phyloP scores from a whole-genome alignment of 2,329 filamentous ascomycete species.

The Pyricularia sp. region DNA sequence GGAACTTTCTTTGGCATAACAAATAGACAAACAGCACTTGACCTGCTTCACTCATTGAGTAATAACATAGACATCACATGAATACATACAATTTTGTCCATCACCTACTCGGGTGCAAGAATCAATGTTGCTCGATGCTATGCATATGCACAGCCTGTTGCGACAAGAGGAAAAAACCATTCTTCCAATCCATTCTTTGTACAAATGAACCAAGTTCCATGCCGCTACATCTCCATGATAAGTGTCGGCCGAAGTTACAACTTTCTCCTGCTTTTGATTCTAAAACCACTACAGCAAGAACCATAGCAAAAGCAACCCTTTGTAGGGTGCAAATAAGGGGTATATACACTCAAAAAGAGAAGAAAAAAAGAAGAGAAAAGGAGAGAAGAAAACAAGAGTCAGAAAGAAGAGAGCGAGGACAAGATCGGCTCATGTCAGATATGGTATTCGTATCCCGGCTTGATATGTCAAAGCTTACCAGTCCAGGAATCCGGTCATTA shows the following conservation, averaged over 20 bases:
- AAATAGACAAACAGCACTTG: constrained; percentile 50
- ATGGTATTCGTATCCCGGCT: background rate
- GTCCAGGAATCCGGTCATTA: background rate
- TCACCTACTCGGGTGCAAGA: background rate
- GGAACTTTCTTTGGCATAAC: constrained; percentile 83
- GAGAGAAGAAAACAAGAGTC: background rate
- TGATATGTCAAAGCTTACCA: background rate
- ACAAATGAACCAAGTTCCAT: background rate
- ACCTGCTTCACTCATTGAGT: background rate
- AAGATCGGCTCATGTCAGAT: background rate
- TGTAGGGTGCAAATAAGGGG: background rate
- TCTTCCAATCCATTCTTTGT: background rate
- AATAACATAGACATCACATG: background rate
- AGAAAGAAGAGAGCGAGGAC: background rate
- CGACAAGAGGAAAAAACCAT: background rate
- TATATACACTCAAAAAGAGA: constrained; percentile 6
- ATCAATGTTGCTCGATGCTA: background rate
- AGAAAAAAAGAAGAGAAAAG: background rate
- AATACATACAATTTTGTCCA: background rate
- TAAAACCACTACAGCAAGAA: background rate
- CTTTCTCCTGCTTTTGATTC: background rate
- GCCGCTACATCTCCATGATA: background rate
- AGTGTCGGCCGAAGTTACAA: background rate
- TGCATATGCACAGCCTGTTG: background rate
- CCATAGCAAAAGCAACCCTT: background rate